Evolutionary conservation across 768 basidiomycete genomes (phyloP), one percentile per base, ranked within the genome.

Genomic region (Leccinum subtestaceum): DNA sequence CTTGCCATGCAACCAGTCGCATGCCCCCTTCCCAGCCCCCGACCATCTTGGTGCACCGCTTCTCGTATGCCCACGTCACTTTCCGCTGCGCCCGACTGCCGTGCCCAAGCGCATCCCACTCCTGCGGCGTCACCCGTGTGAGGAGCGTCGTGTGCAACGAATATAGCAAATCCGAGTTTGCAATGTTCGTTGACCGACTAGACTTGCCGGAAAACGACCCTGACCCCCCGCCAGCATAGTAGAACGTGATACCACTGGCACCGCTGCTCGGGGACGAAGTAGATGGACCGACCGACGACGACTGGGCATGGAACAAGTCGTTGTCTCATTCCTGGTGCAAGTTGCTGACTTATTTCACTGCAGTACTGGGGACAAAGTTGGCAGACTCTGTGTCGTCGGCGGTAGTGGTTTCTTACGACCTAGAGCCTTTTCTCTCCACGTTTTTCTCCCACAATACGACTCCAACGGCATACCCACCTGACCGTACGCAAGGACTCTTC

Each of bases 21-120:
- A 89, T 84, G n/a, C 87, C 27, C 1, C 78, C 78, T 27, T 86
- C 84, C 86, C 85, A 87, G 13, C 84, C 85, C 2, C 82, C 86
- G 27, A 84, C 85, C 85, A 81, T 78, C 62, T 76, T 78, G 56
- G 76, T 73, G 59, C 87, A 89, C 32, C 87, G 75, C 61, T 78
- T 78, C 68, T 88, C 83, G 63, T 88, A 89, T 31, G 85, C 85
- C 31, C 76, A 76, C n/a, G 84, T 78, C 17, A 85, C 80, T 61
- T 81, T 82, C 52, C 84, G 78, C 67, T 88, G 87, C 25, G 77
- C 76, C 3, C 79, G 77, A 63, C 81, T 82, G 12, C 81, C 80
- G 52, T 79, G 74, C 0, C 84, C 85, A 5, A 89, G 77, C 0
- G 77, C 71, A 50, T 81, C 80, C 87, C 88, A 89, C 63, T 89